Percentiles rank a stretch among this genome's conserved stretches.
These are phyloP conservation scores for Globisporangium abappressorium DNA, from an alignment of 352 stramenopile species.

Conservation along the genomic window DNA sequence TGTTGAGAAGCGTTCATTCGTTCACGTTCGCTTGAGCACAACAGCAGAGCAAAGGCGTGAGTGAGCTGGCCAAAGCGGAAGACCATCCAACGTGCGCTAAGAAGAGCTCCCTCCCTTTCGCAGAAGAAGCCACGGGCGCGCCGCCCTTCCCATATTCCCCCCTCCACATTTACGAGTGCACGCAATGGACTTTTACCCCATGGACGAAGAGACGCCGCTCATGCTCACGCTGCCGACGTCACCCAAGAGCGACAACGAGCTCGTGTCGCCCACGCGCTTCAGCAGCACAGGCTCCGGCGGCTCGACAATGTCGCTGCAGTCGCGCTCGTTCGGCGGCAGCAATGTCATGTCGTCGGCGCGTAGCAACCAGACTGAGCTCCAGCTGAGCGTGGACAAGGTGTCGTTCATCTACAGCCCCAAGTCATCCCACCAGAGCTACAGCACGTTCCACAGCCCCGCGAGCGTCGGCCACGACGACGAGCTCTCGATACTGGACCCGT, in stretches of 20 bases:
- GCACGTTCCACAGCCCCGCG: slow-evolving; percentile 45
- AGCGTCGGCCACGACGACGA: slow-evolving; percentile 50
- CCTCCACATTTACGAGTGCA: neutral
- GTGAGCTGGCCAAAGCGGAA: neutral
- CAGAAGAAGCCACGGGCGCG: neutral
- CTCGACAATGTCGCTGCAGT: slow-evolving; percentile 20
- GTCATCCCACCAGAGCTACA: slow-evolving; percentile 34
- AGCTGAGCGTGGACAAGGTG: slow-evolving; percentile 79
- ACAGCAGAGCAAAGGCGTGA: neutral
- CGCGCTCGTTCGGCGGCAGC: slow-evolving; percentile 1
- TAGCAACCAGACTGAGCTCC: slow-evolving; percentile 49
- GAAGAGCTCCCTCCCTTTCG: neutral
- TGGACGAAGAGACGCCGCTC: slow-evolving; percentile 45
- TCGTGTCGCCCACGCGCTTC: slow-evolving; percentile 18
- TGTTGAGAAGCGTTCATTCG: neutral
- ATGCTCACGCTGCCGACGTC: slow-evolving; percentile 24
- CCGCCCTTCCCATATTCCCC: neutral
- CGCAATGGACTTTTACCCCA: slow-evolving; percentile 45
- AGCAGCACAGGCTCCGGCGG: slow-evolving; percentile 3
- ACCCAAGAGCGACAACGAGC: slow-evolving; percentile 28
- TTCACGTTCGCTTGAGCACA: neutral
- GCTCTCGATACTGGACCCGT: slow-evolving; percentile 82
- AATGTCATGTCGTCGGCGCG: slow-evolving; percentile 13
- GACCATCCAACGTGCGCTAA: neutral
- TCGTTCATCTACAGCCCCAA: slow-evolving; percentile 79